Conservation (phyloP, 2,329 filamentous ascomycete genomes). For the Fusarium burgessii region DNA sequence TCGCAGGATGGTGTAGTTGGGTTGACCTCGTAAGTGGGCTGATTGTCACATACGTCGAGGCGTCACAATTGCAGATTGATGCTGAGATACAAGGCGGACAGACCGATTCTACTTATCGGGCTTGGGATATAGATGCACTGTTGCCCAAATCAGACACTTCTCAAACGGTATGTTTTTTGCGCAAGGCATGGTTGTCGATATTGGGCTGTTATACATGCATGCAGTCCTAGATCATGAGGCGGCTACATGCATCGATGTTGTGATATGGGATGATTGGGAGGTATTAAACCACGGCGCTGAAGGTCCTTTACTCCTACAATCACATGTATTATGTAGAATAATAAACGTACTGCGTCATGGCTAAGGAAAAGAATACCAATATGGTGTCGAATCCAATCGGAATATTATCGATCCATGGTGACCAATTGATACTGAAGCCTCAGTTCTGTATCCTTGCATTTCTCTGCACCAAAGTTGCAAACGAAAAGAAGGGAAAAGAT, state of each 20-base stretch:
- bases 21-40: slow-evolving; percentile 18
- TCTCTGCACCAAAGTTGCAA: background rate
- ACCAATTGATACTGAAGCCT: slow-evolving; percentile 35
- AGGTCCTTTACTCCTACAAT: slow-evolving; percentile 22
- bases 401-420: slow-evolving; percentile 31
- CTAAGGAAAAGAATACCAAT: background rate
- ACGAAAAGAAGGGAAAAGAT: slow-evolving; percentile 2
- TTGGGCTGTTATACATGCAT: slow-evolving; percentile 34
- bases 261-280: slow-evolving; percentile 35
- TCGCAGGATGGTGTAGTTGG: slow-evolving; percentile 14
- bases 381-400: slow-evolving; percentile 31
- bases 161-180: slow-evolving; percentile 1
- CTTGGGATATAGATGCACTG: slow-evolving; percentile 8
- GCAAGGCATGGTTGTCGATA: slow-evolving; percentile 22
- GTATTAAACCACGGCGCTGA: slow-evolving; percentile 26
- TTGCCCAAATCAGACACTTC: slow-evolving; percentile 15
- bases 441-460: slow-evolving; percentile 5
- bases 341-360: slow-evolving; percentile 18
- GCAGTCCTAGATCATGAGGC: slow-evolving; percentile 29
- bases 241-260: slow-evolving; percentile 34
- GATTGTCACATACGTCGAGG: slow-evolving; percentile 10
- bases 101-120: slow-evolving; percentile 15
- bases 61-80: background rate
- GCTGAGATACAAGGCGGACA: slow-evolving; percentile 25
- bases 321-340: slow-evolving; percentile 1